Evolutionary conservation across 169 alveolate genomes (phyloP).

Genomic region (Plasmodium sp.): DNA sequence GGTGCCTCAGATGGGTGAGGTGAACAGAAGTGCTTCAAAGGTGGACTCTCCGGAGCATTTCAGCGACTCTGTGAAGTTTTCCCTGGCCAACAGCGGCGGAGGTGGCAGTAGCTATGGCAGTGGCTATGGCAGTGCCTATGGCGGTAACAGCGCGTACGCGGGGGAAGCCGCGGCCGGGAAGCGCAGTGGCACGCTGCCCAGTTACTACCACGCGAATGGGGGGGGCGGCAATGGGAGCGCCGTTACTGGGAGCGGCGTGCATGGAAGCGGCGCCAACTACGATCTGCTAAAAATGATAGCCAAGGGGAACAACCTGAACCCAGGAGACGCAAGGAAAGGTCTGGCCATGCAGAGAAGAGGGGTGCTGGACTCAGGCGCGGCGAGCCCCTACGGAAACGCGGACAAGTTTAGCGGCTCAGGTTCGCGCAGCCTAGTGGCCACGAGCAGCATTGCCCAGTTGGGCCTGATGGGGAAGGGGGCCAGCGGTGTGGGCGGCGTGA

Average conservation of each 20-base stretch:
- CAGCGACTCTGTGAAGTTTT: background rate
- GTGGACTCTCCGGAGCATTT: background rate
- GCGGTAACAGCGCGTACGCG: background rate
- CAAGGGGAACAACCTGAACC: background rate
- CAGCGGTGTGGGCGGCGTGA: background rate
- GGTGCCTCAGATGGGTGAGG: background rate
- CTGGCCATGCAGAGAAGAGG: background rate
- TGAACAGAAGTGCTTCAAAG: background rate
- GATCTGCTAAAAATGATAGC: background rate
- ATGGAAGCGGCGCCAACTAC: background rate
- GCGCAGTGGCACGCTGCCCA: background rate
- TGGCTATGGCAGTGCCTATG: background rate
- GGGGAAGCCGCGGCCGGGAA: background rate
- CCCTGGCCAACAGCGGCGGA: background rate
- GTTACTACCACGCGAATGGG: background rate
- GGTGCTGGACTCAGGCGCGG: background rate
- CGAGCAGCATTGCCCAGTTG: background rate
- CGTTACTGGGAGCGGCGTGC: background rate
- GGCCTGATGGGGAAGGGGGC: background rate
- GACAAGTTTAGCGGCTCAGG: background rate
- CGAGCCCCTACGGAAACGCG: background rate
- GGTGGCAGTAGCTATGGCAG: too few species aligned
- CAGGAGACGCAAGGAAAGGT: constrained; percentile 4
- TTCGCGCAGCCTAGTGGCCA: background rate
- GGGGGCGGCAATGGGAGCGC: too few species aligned